Base-by-base conservation (phyloP, 805 yeast species). In the Wickerhamomyces alni region DNA sequence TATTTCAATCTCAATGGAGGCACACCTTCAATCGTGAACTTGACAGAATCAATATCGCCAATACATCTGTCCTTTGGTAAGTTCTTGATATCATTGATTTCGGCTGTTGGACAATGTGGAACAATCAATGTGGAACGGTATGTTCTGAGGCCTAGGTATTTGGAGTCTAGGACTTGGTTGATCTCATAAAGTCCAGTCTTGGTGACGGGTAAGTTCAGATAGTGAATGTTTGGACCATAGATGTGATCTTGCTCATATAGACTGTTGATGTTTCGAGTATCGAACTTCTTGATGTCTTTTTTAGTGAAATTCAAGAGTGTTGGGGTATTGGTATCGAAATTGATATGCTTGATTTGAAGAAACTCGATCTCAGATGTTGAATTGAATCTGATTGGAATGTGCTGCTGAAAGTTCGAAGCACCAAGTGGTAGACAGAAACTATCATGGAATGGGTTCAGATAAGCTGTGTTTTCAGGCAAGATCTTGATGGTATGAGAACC, bases 381-480 rank as follows among this genome's bases (percentile, higher is more conserved):
- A 51, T 93, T 89, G 50, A 87, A 74, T 47, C 80, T 77, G 12
- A 93, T 67, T 7, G 98, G 96, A 43, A 88, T 66, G 26, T 66
- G 59, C 22, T 72, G 45, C 12, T 58, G 52, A 27, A 57, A 52
- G 44, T 52, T 43, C 15, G 50, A 42, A 16, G 58, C 42, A 37
- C 63, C 57, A 38, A 50, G 39, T 15, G 74, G 73, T 33, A 83
- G 48, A 63, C 99, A 93, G 44, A 72, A 74, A 5, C 75, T 68
- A 22, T 74, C 77, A 36, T 70, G 75, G 50, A 77, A 74, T 3
- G 96, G 96, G 47, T 89, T 87, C 50, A 93, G 63, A 52, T 71
- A 68, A 5, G 94, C 96, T 0, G 94, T 82, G 33, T 94, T 83
- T 61, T 91, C 97, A 0, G 99, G 98, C 27, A 93, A 66, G 45